Conservation (phyloP, 352 stramenopile genomes). For the Peronospora destructor region DNA sequence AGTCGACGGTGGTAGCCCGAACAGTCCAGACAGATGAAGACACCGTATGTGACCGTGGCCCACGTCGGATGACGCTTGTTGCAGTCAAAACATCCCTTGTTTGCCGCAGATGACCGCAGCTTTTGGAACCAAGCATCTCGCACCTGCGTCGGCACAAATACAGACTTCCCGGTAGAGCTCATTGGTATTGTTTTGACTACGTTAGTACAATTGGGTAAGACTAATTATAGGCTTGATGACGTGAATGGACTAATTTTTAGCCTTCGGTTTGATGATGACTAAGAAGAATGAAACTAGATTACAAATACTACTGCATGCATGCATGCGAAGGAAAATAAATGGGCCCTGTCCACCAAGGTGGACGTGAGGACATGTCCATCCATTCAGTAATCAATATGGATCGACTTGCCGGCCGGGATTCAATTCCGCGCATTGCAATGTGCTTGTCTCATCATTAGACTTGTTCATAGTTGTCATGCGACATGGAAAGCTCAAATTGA, state of each 20-base stretch:
- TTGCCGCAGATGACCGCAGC: constrained; percentile 61
- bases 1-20: constrained; percentile 90
- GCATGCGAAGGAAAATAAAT: too few relatives aligned
- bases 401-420: too few relatives aligned
- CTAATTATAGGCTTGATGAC: too few relatives aligned
- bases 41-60: constrained; percentile 92
- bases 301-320: too few relatives aligned
- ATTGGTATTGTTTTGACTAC: not conserved
- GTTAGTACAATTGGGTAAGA: too few relatives aligned
- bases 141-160: constrained; percentile 65
- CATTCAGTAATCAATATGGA: too few relatives aligned
- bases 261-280: not conserved
- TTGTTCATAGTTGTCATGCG: too few relatives aligned
- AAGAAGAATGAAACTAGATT: not conserved
- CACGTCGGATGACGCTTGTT: constrained; percentile 92
- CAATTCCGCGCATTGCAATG: too few relatives aligned
- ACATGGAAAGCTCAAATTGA: too few relatives aligned
- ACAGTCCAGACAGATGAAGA: constrained; percentile 95
- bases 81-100: constrained; percentile 95
- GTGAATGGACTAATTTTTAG: constrained; percentile 14
- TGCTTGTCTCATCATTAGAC: too few relatives aligned
- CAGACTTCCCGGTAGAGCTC: constrained; percentile 38
- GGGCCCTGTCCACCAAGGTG: too few relatives aligned
- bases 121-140: constrained; percentile 86
- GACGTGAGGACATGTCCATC: too few relatives aligned